Base-by-base conservation (phyloP, 2,329 filamentous ascomycete genomes). In the Geosmithia flava region DNA sequence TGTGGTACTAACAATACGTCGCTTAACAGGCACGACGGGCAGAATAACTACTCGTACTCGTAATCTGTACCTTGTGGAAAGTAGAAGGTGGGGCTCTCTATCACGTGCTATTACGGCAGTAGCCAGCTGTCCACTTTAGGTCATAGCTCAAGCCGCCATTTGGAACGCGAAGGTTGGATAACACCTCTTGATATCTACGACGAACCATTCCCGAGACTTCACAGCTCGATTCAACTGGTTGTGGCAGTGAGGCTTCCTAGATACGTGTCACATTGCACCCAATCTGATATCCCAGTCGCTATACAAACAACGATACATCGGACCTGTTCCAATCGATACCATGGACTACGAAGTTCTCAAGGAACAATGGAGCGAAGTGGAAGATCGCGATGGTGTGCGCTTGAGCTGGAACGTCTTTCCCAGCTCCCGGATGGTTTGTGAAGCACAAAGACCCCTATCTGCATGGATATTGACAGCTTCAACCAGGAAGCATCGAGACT, bases 381-480 rank as follows among this genome's bases (percentile, higher is more conserved):
- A 98, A 72, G 93, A 98, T 62, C 83, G 87, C 57, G 93, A 98
- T 80, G 93, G 93, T 52, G 81, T 97, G 61, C 83, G 93, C 53
- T 76, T 98, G 55, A 96, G 91, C 69, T 98, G 93, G 93, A 98
- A 98, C 65, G 94, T 94, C 52, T 95, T 98, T 62, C 93, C 93
- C 46, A 96, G 90, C 72, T 91, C 91, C 61, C 88, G 93, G 65
- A 96, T 98, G 89, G 90, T 88, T 58, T 58, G 77, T 10, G 7
- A 40, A 43, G 16, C 44, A 33, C 33, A 4, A 16, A 45, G 7
- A 15, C 43, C n/a, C n/a, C n/a, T 27, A 20, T 23, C 13, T 42
- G 7, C 3, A 29, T 17, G n/a, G 8, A 4, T 8, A 42, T 40
- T 47, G 45, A 52, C 41, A 33, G 27, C 27, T 19, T 30, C n/a